phyloP scores from a whole-genome alignment of 2,329 filamentous ascomycete species.

The Cordyceps cicadae region DNA sequence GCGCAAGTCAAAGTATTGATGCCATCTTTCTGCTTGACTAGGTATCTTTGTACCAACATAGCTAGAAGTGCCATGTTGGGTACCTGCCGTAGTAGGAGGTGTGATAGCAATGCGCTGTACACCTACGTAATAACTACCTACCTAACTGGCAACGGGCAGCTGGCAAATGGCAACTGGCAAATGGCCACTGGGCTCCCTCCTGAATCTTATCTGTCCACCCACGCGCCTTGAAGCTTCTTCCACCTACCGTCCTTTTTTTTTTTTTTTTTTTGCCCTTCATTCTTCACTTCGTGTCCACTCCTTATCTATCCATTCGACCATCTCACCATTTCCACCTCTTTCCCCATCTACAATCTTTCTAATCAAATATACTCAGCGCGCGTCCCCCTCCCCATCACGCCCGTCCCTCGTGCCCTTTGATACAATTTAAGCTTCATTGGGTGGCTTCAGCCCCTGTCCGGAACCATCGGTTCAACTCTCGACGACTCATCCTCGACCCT shows the following conservation, averaged over 20 bases:
- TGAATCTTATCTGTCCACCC: not conserved
- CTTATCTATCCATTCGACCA: slow-evolving; percentile 2
- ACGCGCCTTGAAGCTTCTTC: not conserved
- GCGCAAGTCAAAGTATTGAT: too few relatives aligned
- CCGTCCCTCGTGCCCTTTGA: not conserved
- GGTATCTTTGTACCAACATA: too few relatives aligned
- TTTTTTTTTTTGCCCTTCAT: slow-evolving; percentile 6
- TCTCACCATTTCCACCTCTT: not conserved
- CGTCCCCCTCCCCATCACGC: not conserved
- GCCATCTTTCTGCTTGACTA: too few relatives aligned
- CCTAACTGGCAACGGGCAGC: too few relatives aligned
- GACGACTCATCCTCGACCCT: not conserved
- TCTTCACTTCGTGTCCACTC: slow-evolving; percentile 6
- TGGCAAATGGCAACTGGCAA: too few relatives aligned
- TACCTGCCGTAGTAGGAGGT: too few relatives aligned
- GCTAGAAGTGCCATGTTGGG: too few relatives aligned
- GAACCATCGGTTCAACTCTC: slow-evolving; percentile 1
- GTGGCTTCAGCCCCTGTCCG: not conserved
- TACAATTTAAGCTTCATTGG: not conserved
- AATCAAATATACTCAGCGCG: not conserved
- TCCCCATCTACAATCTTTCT: not conserved
- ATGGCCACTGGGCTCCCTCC: not conserved
- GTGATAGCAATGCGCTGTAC: too few relatives aligned
- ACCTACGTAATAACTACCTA: too few relatives aligned
- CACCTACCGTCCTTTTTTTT: not conserved